These are phyloP conservation scores for Triticum turgidum DNA, from an alignment of 176 grass and related monocot genomes.

Conservation along the genomic window DNA sequence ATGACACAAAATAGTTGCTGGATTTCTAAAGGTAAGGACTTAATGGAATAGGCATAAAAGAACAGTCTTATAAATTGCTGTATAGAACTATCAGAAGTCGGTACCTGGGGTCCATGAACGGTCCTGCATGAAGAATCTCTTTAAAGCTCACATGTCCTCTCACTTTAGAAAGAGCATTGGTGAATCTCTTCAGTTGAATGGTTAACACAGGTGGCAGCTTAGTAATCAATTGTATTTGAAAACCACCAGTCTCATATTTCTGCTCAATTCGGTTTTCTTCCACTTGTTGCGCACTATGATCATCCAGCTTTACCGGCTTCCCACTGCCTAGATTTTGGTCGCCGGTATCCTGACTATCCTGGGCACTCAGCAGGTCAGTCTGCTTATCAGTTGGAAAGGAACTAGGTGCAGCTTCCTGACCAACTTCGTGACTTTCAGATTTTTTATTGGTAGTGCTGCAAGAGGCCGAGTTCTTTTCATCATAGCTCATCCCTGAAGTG, in stretches of 20 bases:
- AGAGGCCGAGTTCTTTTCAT: not conserved
- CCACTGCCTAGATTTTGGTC: not conserved
- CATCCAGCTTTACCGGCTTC: constrained; percentile 11
- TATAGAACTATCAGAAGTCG: not conserved
- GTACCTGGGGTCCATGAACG: constrained; percentile 73
- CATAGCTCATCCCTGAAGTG: constrained; percentile 22
- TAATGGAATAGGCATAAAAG: not conserved
- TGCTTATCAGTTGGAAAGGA: constrained; percentile 12
- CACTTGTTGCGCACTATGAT: not conserved
- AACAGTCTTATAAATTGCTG: not conserved
- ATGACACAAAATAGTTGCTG: not conserved
- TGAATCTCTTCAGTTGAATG: constrained; percentile 58
- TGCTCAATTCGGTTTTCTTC: constrained; percentile 26
- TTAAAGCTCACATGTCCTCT: constrained; percentile 54
- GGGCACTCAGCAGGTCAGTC: not conserved
- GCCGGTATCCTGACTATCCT: not conserved
- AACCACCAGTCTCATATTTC: constrained; percentile 24
- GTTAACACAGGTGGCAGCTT: constrained; percentile 57
- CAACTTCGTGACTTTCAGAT: constrained; percentile 4
- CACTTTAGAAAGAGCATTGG: constrained; percentile 39
- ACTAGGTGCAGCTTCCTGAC: constrained; percentile 27
- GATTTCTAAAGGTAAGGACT: not conserved
- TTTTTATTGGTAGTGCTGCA: constrained; percentile 25
- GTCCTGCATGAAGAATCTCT: constrained; percentile 60
- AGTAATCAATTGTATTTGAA: constrained; percentile 45